Evolutionary conservation across 306 rosid genomes (phyloP), one percentile per base, ranked within the genome.

Genomic region (Trichosanthes truncata): DNA sequence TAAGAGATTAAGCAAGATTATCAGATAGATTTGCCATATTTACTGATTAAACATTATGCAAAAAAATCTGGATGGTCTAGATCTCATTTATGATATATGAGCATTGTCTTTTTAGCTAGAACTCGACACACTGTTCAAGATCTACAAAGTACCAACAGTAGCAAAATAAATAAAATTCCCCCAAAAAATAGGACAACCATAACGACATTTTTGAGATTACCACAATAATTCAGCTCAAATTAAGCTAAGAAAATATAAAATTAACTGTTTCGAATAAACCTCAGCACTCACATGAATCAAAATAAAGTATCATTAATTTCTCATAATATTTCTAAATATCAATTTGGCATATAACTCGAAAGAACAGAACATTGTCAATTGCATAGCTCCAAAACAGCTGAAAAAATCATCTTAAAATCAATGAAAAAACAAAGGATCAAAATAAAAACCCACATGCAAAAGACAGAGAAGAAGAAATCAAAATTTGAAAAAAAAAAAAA

Each of bases 91-190:
- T 23, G 38, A 45, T 5, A 45, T 14, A 41, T 25, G 21, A 71
- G 40, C 60, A 7, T 67, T 65, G 4, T 63, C 25, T 38, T 57
- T 23, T 8, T 2, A 23, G 63, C 63, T 38, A 36, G 31, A 49
- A n/a, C 62, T 74, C 41, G 8, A 31, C 40, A 31, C 62, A 33
- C 61, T 51, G 41, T 73, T 74, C 62, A 74, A 74, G 78, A 49
- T 74, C 78, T 74, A 66, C 48, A 36, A 36, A 66, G 73, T 66
- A 74, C 78, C 17, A 74, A 51, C 63, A 74, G 62, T 4, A 15
- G 9, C 21, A 74, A 23, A 15, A 35, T 21, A 21, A 68, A 68
- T 17, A 41, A 71, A 25, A 23, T 40, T 67, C 29, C 26, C 48
- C 48, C 0, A 9, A 72, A 43, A 61, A 72, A 72, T 0, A 17